Percentiles rank a stretch among this genome's conserved stretches.
Evolutionary conservation across 1,284 basidiomycete genomes (phyloP).

Genomic region (Polyporus tsugae): DNA sequence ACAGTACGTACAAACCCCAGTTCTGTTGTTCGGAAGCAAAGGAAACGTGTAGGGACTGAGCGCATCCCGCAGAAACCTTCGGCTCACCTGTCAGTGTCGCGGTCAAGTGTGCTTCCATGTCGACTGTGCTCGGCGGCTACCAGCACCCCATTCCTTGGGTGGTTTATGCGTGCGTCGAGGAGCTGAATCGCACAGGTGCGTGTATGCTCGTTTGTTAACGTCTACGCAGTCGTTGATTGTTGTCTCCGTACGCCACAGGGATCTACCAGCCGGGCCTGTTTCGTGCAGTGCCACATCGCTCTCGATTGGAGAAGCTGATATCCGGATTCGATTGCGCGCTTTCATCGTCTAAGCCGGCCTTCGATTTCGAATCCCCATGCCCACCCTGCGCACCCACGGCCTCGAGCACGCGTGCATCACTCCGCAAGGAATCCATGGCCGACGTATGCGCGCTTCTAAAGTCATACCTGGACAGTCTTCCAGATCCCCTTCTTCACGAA

Average conservation of each 20-base stretch:
- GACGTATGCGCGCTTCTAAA: conserved; percentile 69
- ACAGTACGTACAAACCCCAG: not conserved
- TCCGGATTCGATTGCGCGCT: conserved; percentile 44
- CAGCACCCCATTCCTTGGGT: conserved; percentile 63
- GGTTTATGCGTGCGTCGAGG: conserved; percentile 64
- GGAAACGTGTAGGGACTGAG: not conserved
- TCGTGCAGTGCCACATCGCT: conserved; percentile 46
- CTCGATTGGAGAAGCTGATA: conserved; percentile 46
- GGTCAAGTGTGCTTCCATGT: conserved; percentile 53
- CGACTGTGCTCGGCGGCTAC: conserved; percentile 57
- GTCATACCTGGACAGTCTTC: conserved; percentile 64
- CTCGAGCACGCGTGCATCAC: conserved; percentile 31
- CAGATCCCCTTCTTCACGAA: conserved; percentile 56
- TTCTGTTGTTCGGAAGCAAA: not conserved
- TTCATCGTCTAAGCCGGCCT: not conserved
- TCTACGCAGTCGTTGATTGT: conserved; percentile 6
- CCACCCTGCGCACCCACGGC: conserved; percentile 18
- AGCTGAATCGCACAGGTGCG: conserved; percentile 64
- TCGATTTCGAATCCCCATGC: conserved; percentile 15
- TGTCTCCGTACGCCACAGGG: conserved; percentile 37
- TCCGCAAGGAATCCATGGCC: conserved; percentile 60
- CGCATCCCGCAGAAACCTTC: conserved; percentile 50
- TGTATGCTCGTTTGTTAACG: conserved; percentile 1
- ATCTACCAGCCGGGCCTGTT: conserved; percentile 59
- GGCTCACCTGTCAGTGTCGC: conserved; percentile 56